Percentiles rank a stretch among this genome's conserved stretches.
Evolutionary conservation across 176 grass and related monocot species (phyloP).

Genomic region (Carex kokanica): DNA sequence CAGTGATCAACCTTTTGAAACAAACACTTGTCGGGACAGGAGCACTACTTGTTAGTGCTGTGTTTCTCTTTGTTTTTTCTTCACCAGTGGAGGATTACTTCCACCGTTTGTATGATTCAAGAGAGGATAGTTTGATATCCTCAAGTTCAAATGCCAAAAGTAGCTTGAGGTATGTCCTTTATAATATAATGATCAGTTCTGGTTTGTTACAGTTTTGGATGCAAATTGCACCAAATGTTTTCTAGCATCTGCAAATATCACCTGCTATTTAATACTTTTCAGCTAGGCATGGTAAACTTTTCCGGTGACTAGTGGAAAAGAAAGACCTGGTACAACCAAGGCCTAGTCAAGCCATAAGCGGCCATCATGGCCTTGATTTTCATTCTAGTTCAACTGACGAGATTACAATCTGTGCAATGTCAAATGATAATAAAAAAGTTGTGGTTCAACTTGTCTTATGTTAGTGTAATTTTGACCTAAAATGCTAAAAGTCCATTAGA

Average conservation of each 20-base stretch:
- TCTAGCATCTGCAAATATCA: not conserved
- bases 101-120: slow-evolving; percentile 42
- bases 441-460: not conserved
- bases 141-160: slow-evolving; percentile 46
- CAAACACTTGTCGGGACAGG: slow-evolving; percentile 92
- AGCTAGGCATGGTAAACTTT: not conserved
- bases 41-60: slow-evolving; percentile 60
- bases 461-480: not conserved
- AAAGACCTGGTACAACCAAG: not conserved
- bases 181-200: not conserved
- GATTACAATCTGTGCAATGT: not conserved
- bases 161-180: slow-evolving; percentile 42
- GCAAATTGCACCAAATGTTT: not conserved
- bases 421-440: not conserved
- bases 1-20: slow-evolving; percentile 87
- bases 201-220: not conserved
- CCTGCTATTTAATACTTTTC: not conserved
- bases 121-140: slow-evolving; percentile 18
- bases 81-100: slow-evolving; percentile 65
- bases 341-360: not conserved
- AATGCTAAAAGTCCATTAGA: not conserved
- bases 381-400: not conserved
- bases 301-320: not conserved
- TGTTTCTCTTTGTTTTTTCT: slow-evolving; percentile 64
- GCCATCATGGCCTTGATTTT: not conserved